phyloP scores from a whole-genome alignment of 2,329 filamentous ascomycete genomes.

The Pseudogymnoascus sp. region DNA sequence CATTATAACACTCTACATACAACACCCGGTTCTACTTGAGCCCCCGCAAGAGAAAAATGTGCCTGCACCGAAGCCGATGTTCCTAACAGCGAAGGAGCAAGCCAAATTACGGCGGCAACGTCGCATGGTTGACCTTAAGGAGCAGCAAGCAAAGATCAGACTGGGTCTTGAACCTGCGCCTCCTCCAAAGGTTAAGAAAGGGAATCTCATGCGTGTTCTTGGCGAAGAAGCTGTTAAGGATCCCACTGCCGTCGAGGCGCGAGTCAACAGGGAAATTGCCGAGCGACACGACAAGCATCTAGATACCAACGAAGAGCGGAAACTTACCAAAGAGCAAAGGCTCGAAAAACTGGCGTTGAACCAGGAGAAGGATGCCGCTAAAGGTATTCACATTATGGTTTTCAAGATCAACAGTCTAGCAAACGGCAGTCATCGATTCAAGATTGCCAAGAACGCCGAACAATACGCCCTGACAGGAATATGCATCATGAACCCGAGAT shows the following conservation, averaged over 20 bases:
- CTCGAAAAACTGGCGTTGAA: slow-evolving; percentile 76
- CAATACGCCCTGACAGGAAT: slow-evolving; percentile 79
- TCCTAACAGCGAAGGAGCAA: slow-evolving; percentile 82
- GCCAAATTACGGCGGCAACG: slow-evolving; percentile 84
- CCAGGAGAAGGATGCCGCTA: slow-evolving; percentile 79
- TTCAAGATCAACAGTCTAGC: slow-evolving; percentile 86
- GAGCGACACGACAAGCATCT: slow-evolving; percentile 76
- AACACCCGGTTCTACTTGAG: slow-evolving; percentile 85
- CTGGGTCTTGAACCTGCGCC: slow-evolving; percentile 83
- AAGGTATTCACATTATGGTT: slow-evolving; percentile 77
- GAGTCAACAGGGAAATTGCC: slow-evolving; percentile 86
- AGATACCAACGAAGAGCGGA: slow-evolving; percentile 71
- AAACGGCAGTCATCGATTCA: slow-evolving; percentile 89
- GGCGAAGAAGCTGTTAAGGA: slow-evolving; percentile 85
- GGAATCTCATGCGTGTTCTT: slow-evolving; percentile 93
- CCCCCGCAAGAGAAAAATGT: slow-evolving; percentile 82
- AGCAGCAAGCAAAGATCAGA: slow-evolving; percentile 92
- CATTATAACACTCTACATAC: slow-evolving; percentile 84
- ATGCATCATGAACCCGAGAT: slow-evolving; percentile 83
- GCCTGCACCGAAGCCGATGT: slow-evolving; percentile 79
- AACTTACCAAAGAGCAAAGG: slow-evolving; percentile 79
- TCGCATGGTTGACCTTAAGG: slow-evolving; percentile 87
- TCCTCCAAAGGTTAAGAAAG: slow-evolving; percentile 93
- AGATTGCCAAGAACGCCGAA: slow-evolving; percentile 86
- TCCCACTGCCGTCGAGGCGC: slow-evolving; percentile 90